A percentile compares a stretch with the other conserved stretches of the same genome.
Conservation (phyloP, 352 stramenopile genomes). For the Phytophthora capsici region DNA sequence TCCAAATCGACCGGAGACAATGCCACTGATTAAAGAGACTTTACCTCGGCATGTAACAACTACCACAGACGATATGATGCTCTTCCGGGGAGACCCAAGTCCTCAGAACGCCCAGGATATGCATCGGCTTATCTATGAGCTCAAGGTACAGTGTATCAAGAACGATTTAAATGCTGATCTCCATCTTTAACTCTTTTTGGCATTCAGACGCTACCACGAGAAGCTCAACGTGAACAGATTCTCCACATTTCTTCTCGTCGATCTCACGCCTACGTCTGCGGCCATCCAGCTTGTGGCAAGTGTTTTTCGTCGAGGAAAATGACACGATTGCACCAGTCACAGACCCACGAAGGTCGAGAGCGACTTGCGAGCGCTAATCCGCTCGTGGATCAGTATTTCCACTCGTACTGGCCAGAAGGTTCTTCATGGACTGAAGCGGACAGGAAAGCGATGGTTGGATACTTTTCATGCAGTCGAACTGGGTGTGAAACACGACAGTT, state of each 20-base stretch:
- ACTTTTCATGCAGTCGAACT: constrained; percentile 45
- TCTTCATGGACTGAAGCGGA: constrained; percentile 52
- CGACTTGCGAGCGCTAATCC: constrained; percentile 47
- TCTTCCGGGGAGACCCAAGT: constrained; percentile 18
- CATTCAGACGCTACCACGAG: constrained; percentile 50
- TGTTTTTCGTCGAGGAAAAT: constrained; percentile 72
- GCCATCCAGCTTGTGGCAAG: constrained; percentile 55
- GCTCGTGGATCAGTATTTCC: constrained; percentile 61
- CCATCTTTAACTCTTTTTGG: neutral
- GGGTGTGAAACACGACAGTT: constrained; percentile 51
- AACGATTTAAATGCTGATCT: neutral
- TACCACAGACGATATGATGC: constrained; percentile 37
- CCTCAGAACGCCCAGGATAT: constrained; percentile 51
- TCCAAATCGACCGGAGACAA: constrained; percentile 23
- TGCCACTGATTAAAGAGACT: constrained; percentile 2
- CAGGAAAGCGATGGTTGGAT: constrained; percentile 46
- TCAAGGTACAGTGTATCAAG: constrained; percentile 51
- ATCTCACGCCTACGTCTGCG: constrained; percentile 58
- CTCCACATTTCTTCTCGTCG: constrained; percentile 53
- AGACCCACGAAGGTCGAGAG: constrained; percentile 44
- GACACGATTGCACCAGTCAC: constrained; percentile 54
- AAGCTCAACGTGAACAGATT: constrained; percentile 52
- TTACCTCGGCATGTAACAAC: neutral
- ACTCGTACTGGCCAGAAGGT: constrained; percentile 60
- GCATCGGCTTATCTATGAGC: constrained; percentile 66